Evolutionary conservation across 352 stramenopile species (phyloP), one percentile per base, ranked within the genome.

Genomic region (Pythium brassicae): DNA sequence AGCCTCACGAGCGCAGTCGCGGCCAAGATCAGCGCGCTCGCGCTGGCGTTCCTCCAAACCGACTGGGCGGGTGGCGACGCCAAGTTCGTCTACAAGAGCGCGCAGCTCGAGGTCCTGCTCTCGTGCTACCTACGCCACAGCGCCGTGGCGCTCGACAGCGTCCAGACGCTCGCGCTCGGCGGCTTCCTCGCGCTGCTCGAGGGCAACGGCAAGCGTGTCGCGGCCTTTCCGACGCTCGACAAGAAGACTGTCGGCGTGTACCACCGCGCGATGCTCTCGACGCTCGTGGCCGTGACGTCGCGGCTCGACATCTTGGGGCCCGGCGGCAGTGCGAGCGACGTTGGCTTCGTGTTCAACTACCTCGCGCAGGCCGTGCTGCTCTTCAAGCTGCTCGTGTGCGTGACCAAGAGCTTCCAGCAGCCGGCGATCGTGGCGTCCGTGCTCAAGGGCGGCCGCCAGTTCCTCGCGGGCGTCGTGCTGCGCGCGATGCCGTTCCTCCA

Each of bases 391-490:
- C 72, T 88, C 4, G 76, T 88, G 8, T 71, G 59, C 3, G 62
- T 88, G 22, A 85, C 78, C 0, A 83, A 82, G 59, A 76, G 69
- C 53, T 86, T 77, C 58, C 75, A 81, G 35, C 81, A 75, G 42
- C 54, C 71, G 3, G 65, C 62, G 53, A 65, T 88, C 22, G 55
- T 85, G 19, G 57, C 71, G 9, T 72, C 66, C 12, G 74, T 86
- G n/a, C 65, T 88, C 19, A 85, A 86, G 39, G 42, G 59, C 29
- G 73, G 75, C 1, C 63, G 71, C n/a, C 71, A 68, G 29, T 88
- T 83, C 39, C 63, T 88, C 48, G 71, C 85, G 39, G n/a, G n/a
- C n/a, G 67, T 68, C 26, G 61, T 88, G 12, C 35, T 86, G 2
- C 52, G 62, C 20, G 69, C 67, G 0, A 86, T 88, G 72, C 74